These are phyloP conservation scores for Pelargonium fulgidum DNA, from an alignment of 441 rosid genomes.

Conservation along the genomic window DNA sequence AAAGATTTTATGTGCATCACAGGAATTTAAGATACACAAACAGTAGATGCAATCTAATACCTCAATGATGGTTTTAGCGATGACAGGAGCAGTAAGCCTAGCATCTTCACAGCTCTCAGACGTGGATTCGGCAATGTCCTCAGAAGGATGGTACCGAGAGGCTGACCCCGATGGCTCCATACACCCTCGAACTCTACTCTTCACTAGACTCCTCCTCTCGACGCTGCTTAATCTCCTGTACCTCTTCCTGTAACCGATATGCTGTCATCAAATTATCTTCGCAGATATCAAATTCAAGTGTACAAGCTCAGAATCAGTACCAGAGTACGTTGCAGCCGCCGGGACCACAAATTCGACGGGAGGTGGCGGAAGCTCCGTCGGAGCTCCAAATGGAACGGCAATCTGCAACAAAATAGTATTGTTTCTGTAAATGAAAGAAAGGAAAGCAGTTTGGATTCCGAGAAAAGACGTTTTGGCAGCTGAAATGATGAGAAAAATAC, in stretches of 20 bases:
- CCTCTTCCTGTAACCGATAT: slow-evolving; percentile 36
- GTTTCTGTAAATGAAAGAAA: background rate
- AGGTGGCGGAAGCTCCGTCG: slow-evolving; percentile 29
- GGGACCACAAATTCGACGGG: slow-evolving; percentile 37
- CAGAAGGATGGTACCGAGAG: slow-evolving; percentile 71
- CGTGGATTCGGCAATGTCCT: slow-evolving; percentile 53
- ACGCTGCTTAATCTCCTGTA: slow-evolving; percentile 28
- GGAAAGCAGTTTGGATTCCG: slow-evolving; percentile 18
- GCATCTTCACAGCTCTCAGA: slow-evolving; percentile 40
- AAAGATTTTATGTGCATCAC: too few relatives aligned
- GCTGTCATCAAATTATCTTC: slow-evolving; percentile 8
- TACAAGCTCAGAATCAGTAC: slow-evolving; percentile 27
- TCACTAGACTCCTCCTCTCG: slow-evolving; percentile 30
- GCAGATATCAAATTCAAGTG: background rate
- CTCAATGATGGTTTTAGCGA: slow-evolving; percentile 77
- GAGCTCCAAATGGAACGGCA: slow-evolving; percentile 34
- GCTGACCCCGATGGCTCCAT: slow-evolving; percentile 53
- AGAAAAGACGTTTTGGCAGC: slow-evolving; percentile 19
- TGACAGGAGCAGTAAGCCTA: slow-evolving; percentile 64
- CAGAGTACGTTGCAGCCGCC: slow-evolving; percentile 36
- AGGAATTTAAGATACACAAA: too few relatives aligned
- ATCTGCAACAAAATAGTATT: slow-evolving; percentile 31
- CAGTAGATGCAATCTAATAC: slow-evolving; percentile 40
- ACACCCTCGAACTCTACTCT: slow-evolving; percentile 54
- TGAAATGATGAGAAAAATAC: slow-evolving; percentile 26